Percentiles rank a stretch among this genome's conserved stretches.
phyloP scores from a whole-genome alignment of 176 grass and related monocot species.

The Saccharum officinarum region DNA sequence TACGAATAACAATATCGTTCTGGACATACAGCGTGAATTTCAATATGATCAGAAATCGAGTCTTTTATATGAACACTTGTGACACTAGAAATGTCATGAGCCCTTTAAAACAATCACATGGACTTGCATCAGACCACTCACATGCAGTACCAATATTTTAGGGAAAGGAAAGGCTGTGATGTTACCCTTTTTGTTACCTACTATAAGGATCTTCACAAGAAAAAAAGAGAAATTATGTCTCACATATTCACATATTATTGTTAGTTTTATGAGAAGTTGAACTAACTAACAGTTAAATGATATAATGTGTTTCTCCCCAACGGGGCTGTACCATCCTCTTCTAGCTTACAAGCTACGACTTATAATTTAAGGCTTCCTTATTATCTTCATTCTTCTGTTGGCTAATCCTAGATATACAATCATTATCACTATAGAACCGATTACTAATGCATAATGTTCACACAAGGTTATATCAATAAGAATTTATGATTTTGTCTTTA shows the following conservation, averaged over 20 bases:
- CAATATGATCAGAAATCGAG: constrained; percentile 42
- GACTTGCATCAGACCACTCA: constrained; percentile 24
- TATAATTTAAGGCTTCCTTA: neutral
- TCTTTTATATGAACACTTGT: constrained; percentile 66
- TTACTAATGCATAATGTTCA: too few species aligned
- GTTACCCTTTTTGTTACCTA: constrained; percentile 92
- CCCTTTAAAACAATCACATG: constrained; percentile 77
- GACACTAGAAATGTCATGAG: constrained; percentile 91
- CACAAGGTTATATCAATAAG: too few species aligned
- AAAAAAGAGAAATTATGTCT: neutral
- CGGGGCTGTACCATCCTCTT: neutral
- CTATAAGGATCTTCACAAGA: constrained; percentile 63
- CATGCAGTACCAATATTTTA: constrained; percentile 31
- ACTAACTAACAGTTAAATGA: neutral
- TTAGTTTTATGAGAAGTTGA: too few species aligned
- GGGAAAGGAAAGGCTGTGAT: constrained; percentile 65
- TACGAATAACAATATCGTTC: constrained; percentile 18
- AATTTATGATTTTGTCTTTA: too few species aligned
- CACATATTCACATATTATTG: neutral
- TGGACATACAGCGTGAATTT: constrained; percentile 65
- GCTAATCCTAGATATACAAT: too few species aligned
- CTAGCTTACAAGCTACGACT: neutral
- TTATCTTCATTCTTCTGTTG: too few species aligned
- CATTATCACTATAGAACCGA: too few species aligned
- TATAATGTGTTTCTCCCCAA: neutral